Percentiles rank a stretch among this genome's conserved stretches.
phyloP scores from a whole-genome alignment of 2,329 filamentous ascomycete genomes.

The Aureobasidium sp. region DNA sequence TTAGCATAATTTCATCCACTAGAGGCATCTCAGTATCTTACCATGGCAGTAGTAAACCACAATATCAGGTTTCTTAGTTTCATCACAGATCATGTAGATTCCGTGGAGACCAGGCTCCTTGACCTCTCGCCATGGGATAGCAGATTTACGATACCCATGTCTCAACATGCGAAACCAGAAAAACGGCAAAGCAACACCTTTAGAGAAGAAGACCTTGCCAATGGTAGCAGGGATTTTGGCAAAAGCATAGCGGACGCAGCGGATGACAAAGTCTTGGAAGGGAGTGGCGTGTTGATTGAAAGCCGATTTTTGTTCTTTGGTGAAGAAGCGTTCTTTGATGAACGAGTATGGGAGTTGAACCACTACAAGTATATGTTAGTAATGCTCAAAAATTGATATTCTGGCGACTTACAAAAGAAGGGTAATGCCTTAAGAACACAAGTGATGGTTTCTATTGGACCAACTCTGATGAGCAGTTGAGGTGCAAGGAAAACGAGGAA shows the following conservation, averaged over 20 bases:
- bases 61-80: constrained; percentile 56
- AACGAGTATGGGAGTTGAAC: constrained; percentile 53
- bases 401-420: constrained; percentile 51
- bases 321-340: constrained; percentile 49
- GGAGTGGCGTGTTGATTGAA: constrained; percentile 62
- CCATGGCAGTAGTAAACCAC: constrained; percentile 79
- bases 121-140: constrained; percentile 56
- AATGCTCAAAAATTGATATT: background rate
- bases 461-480: constrained; percentile 61
- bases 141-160: constrained; percentile 56
- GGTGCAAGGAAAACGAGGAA: constrained; percentile 64
- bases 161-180: constrained; percentile 66
- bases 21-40: background rate
- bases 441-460: constrained; percentile 48
- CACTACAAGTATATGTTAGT: constrained; percentile 34
- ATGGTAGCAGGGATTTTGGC: constrained; percentile 59
- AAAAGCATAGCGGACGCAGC: constrained; percentile 72
- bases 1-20: background rate
- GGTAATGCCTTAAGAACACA: constrained; percentile 57
- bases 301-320: constrained; percentile 40
- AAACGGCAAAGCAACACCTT: constrained; percentile 64
- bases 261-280: constrained; percentile 70
- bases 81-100: constrained; percentile 60
- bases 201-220: constrained; percentile 70
- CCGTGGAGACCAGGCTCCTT: constrained; percentile 39